Evolutionary conservation across 2,329 filamentous ascomycete genomes (phyloP).

Genomic region (Penicillium sclerotigenum): DNA sequence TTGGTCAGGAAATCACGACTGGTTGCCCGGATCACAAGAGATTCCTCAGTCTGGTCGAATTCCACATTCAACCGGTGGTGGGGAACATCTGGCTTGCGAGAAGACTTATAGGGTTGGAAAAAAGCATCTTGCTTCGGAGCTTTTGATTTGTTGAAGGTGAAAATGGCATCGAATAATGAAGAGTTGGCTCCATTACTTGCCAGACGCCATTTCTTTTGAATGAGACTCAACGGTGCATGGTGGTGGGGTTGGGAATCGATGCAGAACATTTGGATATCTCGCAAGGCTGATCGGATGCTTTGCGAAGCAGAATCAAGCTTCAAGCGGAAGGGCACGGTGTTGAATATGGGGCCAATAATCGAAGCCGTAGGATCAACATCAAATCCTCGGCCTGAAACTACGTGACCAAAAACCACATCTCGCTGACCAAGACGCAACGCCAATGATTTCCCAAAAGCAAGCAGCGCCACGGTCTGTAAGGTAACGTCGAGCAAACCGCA

Average conservation of each 20-base stretch:
- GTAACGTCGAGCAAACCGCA: not conserved
- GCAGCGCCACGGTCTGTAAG: constrained; percentile 1
- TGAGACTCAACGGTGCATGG: not conserved
- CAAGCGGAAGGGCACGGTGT: constrained; percentile 1
- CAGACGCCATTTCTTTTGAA: constrained; percentile 2
- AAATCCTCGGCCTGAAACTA: not conserved
- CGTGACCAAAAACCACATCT: constrained; percentile 4
- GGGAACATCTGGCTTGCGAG: not conserved
- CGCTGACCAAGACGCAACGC: constrained; percentile 1
- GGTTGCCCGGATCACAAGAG: not conserved
- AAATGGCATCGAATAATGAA: not conserved
- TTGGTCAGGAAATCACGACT: not conserved
- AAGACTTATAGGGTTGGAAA: not conserved
- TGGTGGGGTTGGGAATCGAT: constrained; percentile 1
- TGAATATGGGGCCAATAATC: constrained; percentile 2
- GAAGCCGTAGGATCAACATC: not conserved
- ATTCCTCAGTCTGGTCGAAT: constrained; percentile 1
- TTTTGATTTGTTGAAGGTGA: constrained; percentile 2
- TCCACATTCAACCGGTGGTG: constrained; percentile 6
- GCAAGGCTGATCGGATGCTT: not conserved
- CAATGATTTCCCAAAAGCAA: constrained; percentile 1
- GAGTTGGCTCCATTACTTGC: not conserved
- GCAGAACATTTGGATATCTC: not conserved
- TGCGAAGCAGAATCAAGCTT: not conserved
- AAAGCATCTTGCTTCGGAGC: not conserved